Evolutionary conservation across 352 stramenopile genomes (phyloP).

Genomic region (Pythium dissotocum): DNA sequence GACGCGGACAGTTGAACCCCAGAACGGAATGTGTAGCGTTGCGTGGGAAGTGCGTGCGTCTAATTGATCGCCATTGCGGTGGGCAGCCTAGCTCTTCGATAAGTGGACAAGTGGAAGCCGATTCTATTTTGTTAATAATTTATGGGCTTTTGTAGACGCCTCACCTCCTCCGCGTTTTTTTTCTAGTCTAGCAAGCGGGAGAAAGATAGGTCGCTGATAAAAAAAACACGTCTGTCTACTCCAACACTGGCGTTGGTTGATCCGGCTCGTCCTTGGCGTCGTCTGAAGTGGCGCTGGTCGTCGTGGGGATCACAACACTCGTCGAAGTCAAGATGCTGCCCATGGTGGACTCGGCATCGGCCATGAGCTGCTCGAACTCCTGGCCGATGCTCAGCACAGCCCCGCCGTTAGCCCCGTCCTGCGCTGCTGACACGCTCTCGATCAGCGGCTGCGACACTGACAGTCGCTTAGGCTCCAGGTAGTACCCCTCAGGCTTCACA

Average conservation of each 20-base stretch:
- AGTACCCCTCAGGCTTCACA: slow-evolving; percentile 82
- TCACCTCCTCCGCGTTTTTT: not conserved
- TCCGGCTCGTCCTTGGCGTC: not conserved
- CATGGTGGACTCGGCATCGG: slow-evolving; percentile 74
- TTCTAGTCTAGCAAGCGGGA: not conserved
- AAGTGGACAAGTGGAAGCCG: not conserved
- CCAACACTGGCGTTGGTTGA: not conserved
- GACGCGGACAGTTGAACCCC: not conserved
- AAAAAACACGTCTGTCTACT: not conserved
- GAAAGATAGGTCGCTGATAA: not conserved
- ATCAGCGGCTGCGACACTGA: slow-evolving; percentile 16
- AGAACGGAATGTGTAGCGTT: not conserved
- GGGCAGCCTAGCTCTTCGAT: not conserved
- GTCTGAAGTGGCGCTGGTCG: not conserved
- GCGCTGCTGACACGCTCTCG: not conserved
- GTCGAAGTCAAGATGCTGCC: slow-evolving; percentile 22
- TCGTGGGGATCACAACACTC: not conserved
- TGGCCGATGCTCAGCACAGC: slow-evolving; percentile 46
- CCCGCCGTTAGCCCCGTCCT: not conserved
- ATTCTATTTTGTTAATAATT: slow-evolving; percentile 28
- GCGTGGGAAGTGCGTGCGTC: not conserved
- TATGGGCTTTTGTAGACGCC: slow-evolving; percentile 8
- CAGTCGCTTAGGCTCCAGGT: slow-evolving; percentile 67
- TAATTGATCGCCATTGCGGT: not conserved
- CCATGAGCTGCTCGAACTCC: slow-evolving; percentile 70